Evolutionary conservation across 2,329 filamentous ascomycete species (phyloP), one percentile per base, ranked within the genome.

Genomic region (Fusarium humuli): DNA sequence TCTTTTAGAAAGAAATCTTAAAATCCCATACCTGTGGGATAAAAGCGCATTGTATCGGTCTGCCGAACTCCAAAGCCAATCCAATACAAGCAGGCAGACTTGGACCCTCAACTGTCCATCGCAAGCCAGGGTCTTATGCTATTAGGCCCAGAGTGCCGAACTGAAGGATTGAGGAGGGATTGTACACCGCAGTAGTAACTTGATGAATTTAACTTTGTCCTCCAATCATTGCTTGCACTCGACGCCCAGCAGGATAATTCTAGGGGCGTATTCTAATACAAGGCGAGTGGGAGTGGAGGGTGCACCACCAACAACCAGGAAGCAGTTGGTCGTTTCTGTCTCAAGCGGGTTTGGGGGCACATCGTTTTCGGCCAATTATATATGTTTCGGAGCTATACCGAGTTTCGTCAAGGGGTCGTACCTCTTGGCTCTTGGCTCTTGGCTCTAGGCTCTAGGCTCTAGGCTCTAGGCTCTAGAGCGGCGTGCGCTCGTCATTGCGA

Each of bases 61-160:
- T 53, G 48, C 63, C 50, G 55, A 68, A 50, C 46, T 70, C 56
- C 62, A 73, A 57, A 37, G 65, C 67, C 44, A 54, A 50, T 72
- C 45, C 42, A 57, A 34, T 61, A 50, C 46, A 44, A 52, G 58
- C 46, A 57, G 34, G 22, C 46, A 57, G 34, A 16, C 34, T 45
- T 41, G 25, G 44, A 66, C 41, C 20, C 46, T 64, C 50, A 57
- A 29, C 30, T 27, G 49, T 34, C 27, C 42, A 46, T 49, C 45
- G 44, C 37, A 56, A 67, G 54, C 53, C 70, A 66, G 61, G 70
- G 50, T 47, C 40, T n/a, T n/a, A n/a, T n/a, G n/a, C n/a, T n/a
- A n/a, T n/a, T n/a, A n/a, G n/a, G n/a, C n/a, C n/a, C n/a, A n/a
- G n/a, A n/a, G n/a, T n/a, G n/a, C n/a, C n/a, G n/a, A n/a, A n/a